Percentiles rank a stretch among this genome's conserved stretches.
phyloP scores from a whole-genome alignment of 805 yeast species.

The Kluyveromyces starmeri region DNA sequence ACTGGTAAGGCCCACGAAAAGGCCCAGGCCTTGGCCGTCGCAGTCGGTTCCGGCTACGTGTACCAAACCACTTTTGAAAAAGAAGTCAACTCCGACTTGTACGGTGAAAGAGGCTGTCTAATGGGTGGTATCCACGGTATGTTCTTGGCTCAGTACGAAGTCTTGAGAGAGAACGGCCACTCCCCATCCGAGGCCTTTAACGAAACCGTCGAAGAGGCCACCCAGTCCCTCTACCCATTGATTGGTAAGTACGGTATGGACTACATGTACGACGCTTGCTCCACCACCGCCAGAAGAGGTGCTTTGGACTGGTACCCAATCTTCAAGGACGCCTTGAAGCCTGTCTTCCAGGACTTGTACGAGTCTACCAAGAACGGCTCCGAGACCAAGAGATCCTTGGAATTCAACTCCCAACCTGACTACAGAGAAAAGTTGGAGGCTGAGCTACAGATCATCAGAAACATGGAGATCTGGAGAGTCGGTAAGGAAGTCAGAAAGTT shows the following conservation, averaged over 20 bases:
- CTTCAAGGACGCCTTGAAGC: conserved; percentile 97
- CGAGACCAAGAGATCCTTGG: conserved; percentile 97
- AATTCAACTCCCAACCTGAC: conserved; percentile 96
- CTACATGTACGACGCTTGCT: conserved; percentile 99
- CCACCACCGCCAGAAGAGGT: conserved; percentile 99
- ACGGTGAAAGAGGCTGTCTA: conserved; percentile 99
- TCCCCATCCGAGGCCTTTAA: conserved; percentile 99
- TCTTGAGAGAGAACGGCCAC: conserved; percentile 98
- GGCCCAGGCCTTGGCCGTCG: conserved; percentile 97
- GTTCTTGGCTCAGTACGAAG: conserved; percentile 99
- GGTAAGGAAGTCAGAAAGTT: conserved; percentile 99
- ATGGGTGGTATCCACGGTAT: conserved; percentile 99
- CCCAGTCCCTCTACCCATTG: conserved; percentile 98
- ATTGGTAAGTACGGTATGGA: conserved; percentile 99
- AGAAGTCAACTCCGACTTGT: conserved; percentile 97
- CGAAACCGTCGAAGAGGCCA: conserved; percentile 99
- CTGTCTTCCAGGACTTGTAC: conserved; percentile 94
- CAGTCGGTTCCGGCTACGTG: conserved; percentile 99
- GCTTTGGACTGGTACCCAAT: conserved; percentile 99
- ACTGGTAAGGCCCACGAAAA: conserved; percentile 98
- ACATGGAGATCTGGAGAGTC: conserved; percentile 98
- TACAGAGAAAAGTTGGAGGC: conserved; percentile 93
- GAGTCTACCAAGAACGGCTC: conserved; percentile 91
- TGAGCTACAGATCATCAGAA: conserved; percentile 89
- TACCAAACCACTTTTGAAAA: conserved; percentile 99